Percentiles rank a stretch among this genome's conserved stretches.
These are phyloP conservation scores for Cystobasidium onofrii DNA, from an alignment of 768 basidiomycete genomes.

Conservation along the genomic window DNA sequence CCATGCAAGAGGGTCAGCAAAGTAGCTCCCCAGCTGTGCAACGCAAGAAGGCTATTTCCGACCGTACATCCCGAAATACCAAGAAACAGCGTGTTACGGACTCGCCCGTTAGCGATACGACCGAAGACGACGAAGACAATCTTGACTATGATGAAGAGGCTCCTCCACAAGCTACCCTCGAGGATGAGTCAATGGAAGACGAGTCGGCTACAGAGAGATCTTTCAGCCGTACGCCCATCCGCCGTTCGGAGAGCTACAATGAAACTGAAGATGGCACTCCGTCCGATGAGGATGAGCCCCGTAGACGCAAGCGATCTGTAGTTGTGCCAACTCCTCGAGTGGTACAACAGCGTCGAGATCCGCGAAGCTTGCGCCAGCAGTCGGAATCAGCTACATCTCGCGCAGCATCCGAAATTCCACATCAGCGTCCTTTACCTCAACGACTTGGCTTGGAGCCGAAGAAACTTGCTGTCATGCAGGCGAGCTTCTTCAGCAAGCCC, in stretches of 20 bases:
- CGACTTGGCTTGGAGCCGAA: constrained; percentile 71
- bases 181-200: constrained; percentile 14
- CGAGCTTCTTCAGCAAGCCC: constrained; percentile 58
- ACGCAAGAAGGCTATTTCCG: constrained; percentile 13
- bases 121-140: not conserved
- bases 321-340: constrained; percentile 23
- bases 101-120: constrained; percentile 3
- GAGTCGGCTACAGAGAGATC: constrained; percentile 20
- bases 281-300: not conserved
- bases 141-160: constrained; percentile 21
- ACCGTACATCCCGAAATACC: not conserved
- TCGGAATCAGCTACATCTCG: not conserved
- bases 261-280: not conserved
- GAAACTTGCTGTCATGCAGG: constrained; percentile 88
- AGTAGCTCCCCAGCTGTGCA: not conserved
- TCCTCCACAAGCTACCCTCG: constrained; percentile 11
- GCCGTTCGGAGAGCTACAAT: not conserved
- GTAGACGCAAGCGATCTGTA: constrained; percentile 22
- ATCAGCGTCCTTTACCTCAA: constrained; percentile 47
- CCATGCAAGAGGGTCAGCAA: not conserved
- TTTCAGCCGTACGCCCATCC: constrained; percentile 1
- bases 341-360: not conserved
- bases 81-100: constrained; percentile 3
- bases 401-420: not conserved
- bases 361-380: not conserved